Evolutionary conservation across 202 grass and related monocot genomes (phyloP).

Genomic region (Zizania palustris): DNA sequence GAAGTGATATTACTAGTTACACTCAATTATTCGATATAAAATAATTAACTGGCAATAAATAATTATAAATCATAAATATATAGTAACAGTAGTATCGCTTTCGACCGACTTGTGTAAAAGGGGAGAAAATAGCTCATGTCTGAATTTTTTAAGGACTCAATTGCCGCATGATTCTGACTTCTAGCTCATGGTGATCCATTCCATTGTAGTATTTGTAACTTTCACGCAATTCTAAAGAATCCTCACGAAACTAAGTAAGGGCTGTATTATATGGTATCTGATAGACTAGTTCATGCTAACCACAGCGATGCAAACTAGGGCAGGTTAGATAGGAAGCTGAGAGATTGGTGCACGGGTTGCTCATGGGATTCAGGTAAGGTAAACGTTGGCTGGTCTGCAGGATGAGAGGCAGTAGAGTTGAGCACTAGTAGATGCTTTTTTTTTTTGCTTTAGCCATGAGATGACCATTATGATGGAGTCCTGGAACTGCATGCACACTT

Average conservation of each 20-base stretch:
- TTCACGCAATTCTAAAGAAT: constrained; percentile 18
- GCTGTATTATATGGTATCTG: not conserved
- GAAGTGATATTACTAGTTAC: too few relatives aligned
- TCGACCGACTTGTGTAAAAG: constrained; percentile 13
- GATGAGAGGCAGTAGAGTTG: constrained; percentile 18
- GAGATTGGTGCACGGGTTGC: constrained; percentile 41
- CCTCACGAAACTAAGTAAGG: not conserved
- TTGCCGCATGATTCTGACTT: constrained; percentile 36
- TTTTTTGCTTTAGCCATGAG: constrained; percentile 42
- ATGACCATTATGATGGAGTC: constrained; percentile 40
- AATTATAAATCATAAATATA: not conserved
- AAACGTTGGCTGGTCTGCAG: not conserved
- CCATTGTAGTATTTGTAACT: not conserved
- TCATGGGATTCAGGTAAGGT: constrained; percentile 35
- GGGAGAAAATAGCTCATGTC: not conserved
- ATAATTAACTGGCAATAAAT: not conserved
- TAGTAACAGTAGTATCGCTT: not conserved
- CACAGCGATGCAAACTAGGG: not conserved
- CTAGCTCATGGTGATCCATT: not conserved
- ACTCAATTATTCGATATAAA: too few relatives aligned
- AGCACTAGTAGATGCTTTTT: constrained; percentile 2
- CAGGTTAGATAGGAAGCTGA: constrained; percentile 33
- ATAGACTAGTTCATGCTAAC: not conserved
- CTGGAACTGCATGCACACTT: constrained; percentile 32
- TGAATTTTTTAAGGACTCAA: not conserved